These are phyloP conservation scores for Diophrys sp. DNA, from an alignment of 73 alveolate species.

Conservation along the genomic window DNA sequence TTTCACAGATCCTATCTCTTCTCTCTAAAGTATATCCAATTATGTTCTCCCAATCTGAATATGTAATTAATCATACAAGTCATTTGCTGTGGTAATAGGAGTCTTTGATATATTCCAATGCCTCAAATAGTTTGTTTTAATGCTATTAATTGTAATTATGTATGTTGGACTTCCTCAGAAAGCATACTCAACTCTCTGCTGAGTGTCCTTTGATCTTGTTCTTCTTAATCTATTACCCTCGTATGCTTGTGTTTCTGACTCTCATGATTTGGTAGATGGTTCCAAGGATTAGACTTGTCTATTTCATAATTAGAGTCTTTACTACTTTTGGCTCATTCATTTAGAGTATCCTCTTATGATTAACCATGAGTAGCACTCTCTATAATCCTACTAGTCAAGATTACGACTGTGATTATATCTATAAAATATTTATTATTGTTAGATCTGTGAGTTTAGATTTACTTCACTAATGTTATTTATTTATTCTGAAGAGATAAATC, in stretches of 20 bases:
- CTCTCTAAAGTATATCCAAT: slow-evolving; percentile 98
- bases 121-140: too few species aligned
- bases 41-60: slow-evolving; percentile 65
- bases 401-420: neutral
- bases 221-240: neutral
- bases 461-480: neutral
- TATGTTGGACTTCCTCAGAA: neutral
- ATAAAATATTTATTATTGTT: too few species aligned
- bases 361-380: too few species aligned
- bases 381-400: neutral
- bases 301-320: neutral
- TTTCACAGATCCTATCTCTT: slow-evolving; percentile 95
- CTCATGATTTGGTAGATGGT: neutral
- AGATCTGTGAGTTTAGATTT: neutral
- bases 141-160: neutral
- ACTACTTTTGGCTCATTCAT: neutral
- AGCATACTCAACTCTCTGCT: neutral
- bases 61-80: neutral
- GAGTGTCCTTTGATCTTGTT: neutral
- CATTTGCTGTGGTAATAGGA: neutral
- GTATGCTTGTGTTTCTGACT: neutral
- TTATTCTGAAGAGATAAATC: neutral
- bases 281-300: neutral
- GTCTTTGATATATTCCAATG: neutral
- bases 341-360: neutral